Base-by-base conservation (phyloP, 768 basidiomycete genomes). In the Myochromella boudieri region DNA sequence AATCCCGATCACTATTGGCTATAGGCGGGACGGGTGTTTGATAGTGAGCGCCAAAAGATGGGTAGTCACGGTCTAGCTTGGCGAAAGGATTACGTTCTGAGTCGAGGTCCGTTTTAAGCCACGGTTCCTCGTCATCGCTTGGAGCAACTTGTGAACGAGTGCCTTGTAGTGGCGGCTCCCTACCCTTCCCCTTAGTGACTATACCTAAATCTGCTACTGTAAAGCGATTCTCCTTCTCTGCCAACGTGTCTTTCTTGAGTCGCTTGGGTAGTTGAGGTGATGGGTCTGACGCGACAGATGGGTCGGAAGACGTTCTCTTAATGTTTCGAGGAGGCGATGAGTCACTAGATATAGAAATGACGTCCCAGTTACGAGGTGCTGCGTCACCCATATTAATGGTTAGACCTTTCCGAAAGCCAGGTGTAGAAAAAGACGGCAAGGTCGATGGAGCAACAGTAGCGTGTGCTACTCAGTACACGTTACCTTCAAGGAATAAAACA, bases 361-460 rank as follows among this genome's bases (percentile, higher is more conserved):
- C 46, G 20, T 68, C 64, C 10, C 44, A 52, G 27, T 43, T 58
- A 40, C 52, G 55, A 36, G 42, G 55, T 33, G 49, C 37, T 43
- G 38, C 55, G 39, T 51, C 48, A 26, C 38, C 33, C 24, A 39
- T 51, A 38, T 22, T 40, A 32, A 22, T 9, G 15, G 12, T 52
- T 27, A 58, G 59, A 44, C 56, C 68, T 71, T 37, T 41, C 44
- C 56, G 55, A 49, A 75, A 76, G 3, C 72, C 72, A 4, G 78
- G 68, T 0, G 78, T 77, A 1, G 74, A 70, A 51, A 78, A 75
- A 1, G 73, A 64, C 0, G 74, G 66, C 2, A 76, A 63, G 2
- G 39, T 56, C 8, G 62, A 49, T 42, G 56, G 22, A 21, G 63
- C 39, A n/a, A n/a, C n/a, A n/a, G n/a, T n/a, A n/a, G n/a, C n/a